Evolutionary conservation across 2,329 filamentous ascomycete genomes (phyloP).

Genomic region (Ustilaginoidea virens): DNA sequence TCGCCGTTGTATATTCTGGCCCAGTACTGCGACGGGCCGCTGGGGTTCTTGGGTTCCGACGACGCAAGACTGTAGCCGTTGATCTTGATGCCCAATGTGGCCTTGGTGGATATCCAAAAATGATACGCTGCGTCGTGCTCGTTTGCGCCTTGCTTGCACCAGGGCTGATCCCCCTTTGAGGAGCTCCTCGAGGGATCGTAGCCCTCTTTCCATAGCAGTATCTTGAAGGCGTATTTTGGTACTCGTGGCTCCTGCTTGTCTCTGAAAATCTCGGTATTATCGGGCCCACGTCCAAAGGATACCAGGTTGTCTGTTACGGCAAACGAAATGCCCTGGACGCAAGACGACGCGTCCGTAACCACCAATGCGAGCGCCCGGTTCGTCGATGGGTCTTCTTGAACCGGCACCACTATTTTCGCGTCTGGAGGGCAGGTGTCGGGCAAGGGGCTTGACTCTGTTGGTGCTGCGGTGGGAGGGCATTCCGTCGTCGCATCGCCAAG

Average conservation of each 20-base stretch:
- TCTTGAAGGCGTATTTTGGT: conserved; percentile 66
- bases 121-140: conserved; percentile 36
- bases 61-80: conserved; percentile 54
- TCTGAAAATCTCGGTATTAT: conserved; percentile 54
- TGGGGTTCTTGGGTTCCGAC: conserved; percentile 35
- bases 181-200: conserved; percentile 43
- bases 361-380: conserved; percentile 46
- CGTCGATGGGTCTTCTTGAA: conserved; percentile 15
- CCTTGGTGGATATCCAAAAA: conserved; percentile 67
- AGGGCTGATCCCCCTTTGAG: conserved; percentile 37
- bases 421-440: conserved; percentile 22
- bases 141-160: conserved; percentile 16
- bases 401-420: conserved; percentile 19
- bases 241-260: conserved; percentile 51
- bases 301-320: conserved; percentile 51
- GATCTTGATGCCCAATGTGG: conserved; percentile 58
- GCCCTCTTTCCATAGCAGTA: conserved; percentile 57
- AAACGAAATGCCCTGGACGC: conserved; percentile 45
- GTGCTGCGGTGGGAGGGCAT: conserved; percentile 17
- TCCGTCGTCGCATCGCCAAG: conserved; percentile 12
- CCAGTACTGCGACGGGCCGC: conserved; percentile 42
- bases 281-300: conserved; percentile 59
- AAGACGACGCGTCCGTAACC: conserved; percentile 49
- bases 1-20: conserved; percentile 65
- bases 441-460: conserved; percentile 12